Evolutionary conservation across 495 filamentous ascomycete genomes (phyloP).

Genomic region (Penicillium manginii): DNA sequence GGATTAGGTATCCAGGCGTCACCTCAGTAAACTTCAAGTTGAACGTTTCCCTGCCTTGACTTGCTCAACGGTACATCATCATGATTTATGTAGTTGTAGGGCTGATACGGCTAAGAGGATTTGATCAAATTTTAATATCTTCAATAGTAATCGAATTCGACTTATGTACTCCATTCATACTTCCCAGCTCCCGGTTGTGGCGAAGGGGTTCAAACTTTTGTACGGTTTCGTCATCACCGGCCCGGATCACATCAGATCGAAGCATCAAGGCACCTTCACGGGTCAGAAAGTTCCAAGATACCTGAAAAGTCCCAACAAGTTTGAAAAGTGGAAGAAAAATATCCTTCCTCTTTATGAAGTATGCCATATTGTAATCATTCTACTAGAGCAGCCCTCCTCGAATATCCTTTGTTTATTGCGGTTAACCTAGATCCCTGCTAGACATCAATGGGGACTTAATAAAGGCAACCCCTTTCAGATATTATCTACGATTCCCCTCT

Average conservation of each 20-base stretch:
- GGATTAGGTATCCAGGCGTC: too few species aligned
- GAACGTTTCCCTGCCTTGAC: too few species aligned
- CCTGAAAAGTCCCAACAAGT: too few species aligned
- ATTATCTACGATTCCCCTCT: conserved; percentile 13
- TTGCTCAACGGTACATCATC: too few species aligned
- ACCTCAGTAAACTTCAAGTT: too few species aligned
- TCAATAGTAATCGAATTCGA: not conserved
- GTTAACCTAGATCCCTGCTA: not conserved
- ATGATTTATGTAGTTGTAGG: too few species aligned
- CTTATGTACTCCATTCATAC: not conserved
- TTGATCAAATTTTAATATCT: not conserved
- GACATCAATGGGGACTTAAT: not conserved
- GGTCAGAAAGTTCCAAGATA: not conserved
- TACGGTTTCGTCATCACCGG: conserved; percentile 28
- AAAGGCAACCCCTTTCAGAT: not conserved
- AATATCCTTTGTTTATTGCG: not conserved
- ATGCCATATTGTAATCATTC: too few species aligned
- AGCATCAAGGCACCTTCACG: conserved; percentile 19
- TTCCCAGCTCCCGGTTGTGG: not conserved
- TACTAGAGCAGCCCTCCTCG: not conserved
- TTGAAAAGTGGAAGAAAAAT: too few species aligned
- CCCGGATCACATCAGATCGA: conserved; percentile 31
- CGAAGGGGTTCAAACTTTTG: conserved; percentile 4
- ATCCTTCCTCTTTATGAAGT: too few species aligned
- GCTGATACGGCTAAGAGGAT: too few species aligned